These are phyloP conservation scores for Decorospora gaudefroyi DNA, from an alignment of 2,329 filamentous ascomycete genomes.

Conservation along the genomic window DNA sequence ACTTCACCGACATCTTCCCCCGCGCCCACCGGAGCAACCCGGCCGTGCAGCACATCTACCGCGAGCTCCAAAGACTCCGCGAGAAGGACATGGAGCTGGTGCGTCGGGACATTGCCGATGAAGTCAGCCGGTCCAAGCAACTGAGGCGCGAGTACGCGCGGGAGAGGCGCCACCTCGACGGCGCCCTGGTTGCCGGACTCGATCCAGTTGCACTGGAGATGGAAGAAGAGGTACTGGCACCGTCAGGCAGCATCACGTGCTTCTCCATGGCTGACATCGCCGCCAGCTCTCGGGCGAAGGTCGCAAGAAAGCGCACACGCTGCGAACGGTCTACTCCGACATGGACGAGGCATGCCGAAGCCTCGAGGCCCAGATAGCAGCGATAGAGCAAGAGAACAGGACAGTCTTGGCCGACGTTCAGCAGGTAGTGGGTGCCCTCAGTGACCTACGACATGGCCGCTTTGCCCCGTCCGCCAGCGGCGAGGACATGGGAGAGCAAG, in stretches of 20 bases:
- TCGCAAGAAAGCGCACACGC: constrained; percentile 61
- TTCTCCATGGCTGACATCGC: constrained; percentile 18
- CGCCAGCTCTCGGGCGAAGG: constrained; percentile 60
- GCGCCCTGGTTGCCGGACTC: constrained; percentile 55
- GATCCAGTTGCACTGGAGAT: constrained; percentile 67
- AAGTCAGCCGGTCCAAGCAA: constrained; percentile 64
- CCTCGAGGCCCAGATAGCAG: constrained; percentile 69
- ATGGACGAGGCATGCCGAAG: constrained; percentile 69
- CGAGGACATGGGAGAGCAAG: constrained; percentile 66
- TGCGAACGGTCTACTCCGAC: constrained; percentile 67
- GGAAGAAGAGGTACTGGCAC: constrained; percentile 50
- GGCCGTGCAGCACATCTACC: constrained; percentile 72
- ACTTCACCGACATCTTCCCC: constrained; percentile 79
- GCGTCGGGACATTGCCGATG: constrained; percentile 65
- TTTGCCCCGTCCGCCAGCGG: constrained; percentile 58
- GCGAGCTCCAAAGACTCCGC: constrained; percentile 76
- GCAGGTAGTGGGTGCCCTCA: constrained; percentile 71
- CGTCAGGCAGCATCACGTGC: no score
- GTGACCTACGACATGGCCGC: constrained; percentile 80
- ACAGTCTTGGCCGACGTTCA: constrained; percentile 64
- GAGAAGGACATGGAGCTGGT: constrained; percentile 70
- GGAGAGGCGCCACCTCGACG: constrained; percentile 59
- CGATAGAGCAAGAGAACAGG: constrained; percentile 67
- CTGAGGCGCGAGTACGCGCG: constrained; percentile 63
- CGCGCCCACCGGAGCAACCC: constrained; percentile 66